Evolutionary conservation across 257 asterid species (phyloP).

Genomic region (Solanum bulbocastanum): DNA sequence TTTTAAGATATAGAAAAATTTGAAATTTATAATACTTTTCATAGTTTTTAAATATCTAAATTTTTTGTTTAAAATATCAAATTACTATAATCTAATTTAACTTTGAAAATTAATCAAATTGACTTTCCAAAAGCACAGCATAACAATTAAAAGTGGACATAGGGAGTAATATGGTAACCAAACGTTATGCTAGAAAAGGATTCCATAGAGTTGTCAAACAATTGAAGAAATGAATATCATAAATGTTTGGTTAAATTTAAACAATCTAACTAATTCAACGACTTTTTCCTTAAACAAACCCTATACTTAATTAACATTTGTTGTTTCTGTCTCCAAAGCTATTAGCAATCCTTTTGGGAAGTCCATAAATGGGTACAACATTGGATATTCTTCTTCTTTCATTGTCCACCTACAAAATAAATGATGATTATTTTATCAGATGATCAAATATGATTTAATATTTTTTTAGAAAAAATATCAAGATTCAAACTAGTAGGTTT

Average conservation of each 20-base stretch:
- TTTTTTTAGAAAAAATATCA: not conserved
- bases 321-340: slow-evolving; percentile 19
- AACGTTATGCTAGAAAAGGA: not conserved
- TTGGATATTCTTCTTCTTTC: slow-evolving; percentile 44
- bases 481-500: not conserved
- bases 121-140: no score
- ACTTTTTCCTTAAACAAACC: not conserved
- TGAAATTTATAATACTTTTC: rapidly evolving
- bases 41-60: no score
- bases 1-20: no score
- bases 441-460: not conserved
- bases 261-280: not conserved
- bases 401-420: slow-evolving; percentile 45
- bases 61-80: no score
- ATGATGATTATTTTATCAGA: not conserved
- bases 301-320: not conserved
- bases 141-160: no score
- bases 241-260: no score
- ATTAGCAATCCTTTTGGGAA: slow-evolving; percentile 45
- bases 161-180: not conserved
- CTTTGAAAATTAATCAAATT: no score
- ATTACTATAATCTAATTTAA: no score
- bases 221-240: not conserved
- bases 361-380: slow-evolving; percentile 57
- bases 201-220: not conserved